Conservation (phyloP, 2,329 filamentous ascomycete species). For the Fusarium miscanthi region DNA sequence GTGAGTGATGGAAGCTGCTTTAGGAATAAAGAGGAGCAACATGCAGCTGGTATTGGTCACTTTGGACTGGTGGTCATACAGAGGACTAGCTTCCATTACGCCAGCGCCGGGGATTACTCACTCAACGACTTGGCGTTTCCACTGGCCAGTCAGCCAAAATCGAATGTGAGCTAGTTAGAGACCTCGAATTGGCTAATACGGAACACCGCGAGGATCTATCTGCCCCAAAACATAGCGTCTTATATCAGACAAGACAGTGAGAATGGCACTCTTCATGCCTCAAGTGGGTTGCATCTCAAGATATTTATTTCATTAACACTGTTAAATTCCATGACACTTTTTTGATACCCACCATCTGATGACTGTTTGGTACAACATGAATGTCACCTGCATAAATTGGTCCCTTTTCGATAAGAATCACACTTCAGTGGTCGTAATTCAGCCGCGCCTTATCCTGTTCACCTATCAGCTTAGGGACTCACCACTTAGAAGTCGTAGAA, state of each 20-base stretch:
- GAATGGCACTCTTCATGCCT: background rate
- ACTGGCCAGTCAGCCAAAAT: background rate
- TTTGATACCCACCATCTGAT: background rate
- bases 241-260: background rate
- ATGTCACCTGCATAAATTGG: background rate
- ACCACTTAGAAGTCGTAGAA: background rate
- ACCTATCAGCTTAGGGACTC: background rate
- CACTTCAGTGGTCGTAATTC: background rate
- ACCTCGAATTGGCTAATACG: background rate
- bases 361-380: background rate
- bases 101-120: background rate
- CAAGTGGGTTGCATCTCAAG: background rate
- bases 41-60: conserved; percentile 8
- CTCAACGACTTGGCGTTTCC: background rate
- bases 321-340: no score
- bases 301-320: background rate
- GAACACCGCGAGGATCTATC: background rate
- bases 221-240: background rate
- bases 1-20: background rate
- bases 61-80: background rate
- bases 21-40: background rate
- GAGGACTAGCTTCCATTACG: background rate
- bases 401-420: background rate
- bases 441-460: background rate
- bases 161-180: background rate